Evolutionary conservation across 2,329 filamentous ascomycete species (phyloP).

Genomic region (Xylariaceae sp.): DNA sequence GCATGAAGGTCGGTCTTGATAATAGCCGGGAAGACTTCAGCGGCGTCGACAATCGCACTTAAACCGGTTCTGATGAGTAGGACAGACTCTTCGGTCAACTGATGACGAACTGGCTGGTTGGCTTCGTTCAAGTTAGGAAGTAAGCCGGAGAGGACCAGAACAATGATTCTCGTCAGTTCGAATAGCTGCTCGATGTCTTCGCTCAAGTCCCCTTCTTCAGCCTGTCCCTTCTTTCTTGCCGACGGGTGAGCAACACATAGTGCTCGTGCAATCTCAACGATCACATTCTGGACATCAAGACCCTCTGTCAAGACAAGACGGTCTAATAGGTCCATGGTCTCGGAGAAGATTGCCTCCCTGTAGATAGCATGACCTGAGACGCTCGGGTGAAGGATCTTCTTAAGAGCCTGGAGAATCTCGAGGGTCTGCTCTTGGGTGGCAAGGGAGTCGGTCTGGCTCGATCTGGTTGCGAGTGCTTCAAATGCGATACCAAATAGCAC

Average conservation of each 20-base stretch:
- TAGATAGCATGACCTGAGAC: slow-evolving; percentile 97
- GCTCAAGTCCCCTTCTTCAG: slow-evolving; percentile 72
- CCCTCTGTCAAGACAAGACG: slow-evolving; percentile 88
- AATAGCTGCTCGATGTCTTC: slow-evolving; percentile 98
- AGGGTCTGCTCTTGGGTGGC: slow-evolving; percentile 73
- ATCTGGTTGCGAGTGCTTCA: slow-evolving; percentile 83
- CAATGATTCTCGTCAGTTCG: slow-evolving; percentile 92
- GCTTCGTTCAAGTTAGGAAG: slow-evolving; percentile 74
- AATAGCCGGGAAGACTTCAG: slow-evolving; percentile 90
- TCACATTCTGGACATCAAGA: slow-evolving; percentile 80
- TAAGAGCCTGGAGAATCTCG: slow-evolving; percentile 83
- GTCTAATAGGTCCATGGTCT: slow-evolving; percentile 94
- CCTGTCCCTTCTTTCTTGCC: slow-evolving; percentile 62
- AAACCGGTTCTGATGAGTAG: slow-evolving; percentile 73
- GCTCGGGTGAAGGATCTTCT: slow-evolving; percentile 89
- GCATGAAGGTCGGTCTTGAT: slow-evolving; percentile 96
- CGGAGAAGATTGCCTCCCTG: slow-evolving; percentile 88
- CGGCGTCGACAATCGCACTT: slow-evolving; percentile 86
- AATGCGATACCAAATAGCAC: slow-evolving; percentile 95
- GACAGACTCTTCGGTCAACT: slow-evolving; percentile 82
- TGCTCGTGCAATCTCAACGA: slow-evolving; percentile 88
- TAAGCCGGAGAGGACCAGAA: slow-evolving; percentile 81
- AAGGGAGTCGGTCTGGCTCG: slow-evolving; percentile 59
- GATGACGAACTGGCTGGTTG: slow-evolving; percentile 61
- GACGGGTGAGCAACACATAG: slow-evolving; percentile 89